These are phyloP conservation scores for Xenoacremonium recifei DNA, from an alignment of 2,329 filamentous ascomycete genomes.

Conservation along the genomic window DNA sequence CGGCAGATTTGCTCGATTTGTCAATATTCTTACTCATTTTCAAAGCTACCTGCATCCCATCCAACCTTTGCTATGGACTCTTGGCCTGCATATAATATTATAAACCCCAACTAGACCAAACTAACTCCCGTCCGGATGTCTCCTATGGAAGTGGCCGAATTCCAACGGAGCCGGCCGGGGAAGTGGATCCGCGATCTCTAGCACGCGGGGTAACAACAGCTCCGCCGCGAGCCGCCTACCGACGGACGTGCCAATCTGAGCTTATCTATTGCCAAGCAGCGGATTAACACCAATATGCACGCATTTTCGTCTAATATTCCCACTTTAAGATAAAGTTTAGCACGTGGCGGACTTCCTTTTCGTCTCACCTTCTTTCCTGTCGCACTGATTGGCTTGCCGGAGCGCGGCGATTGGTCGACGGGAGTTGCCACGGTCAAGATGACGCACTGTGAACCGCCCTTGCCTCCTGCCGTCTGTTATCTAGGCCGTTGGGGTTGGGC, in stretches of 20 bases:
- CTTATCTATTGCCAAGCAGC: constrained; percentile 22
- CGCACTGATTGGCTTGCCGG: constrained; percentile 10
- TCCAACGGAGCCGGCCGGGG: constrained; percentile 32
- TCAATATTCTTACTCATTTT: no score
- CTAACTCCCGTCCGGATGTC: no score
- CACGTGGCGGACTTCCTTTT: neutral
- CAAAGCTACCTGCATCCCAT: no score
- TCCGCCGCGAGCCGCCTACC: constrained; percentile 17
- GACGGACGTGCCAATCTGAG: constrained; percentile 18
- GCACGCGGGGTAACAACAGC: constrained; percentile 1
- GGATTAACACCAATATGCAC: neutral
- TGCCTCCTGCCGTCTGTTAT: constrained; percentile 16
- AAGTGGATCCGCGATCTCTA: constrained; percentile 1
- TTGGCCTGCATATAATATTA: no score
- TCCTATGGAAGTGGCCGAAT: constrained; percentile 21
- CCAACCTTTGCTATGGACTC: no score
- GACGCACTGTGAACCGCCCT: constrained; percentile 15
- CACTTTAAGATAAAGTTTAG: no score
- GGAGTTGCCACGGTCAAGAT: constrained; percentile 12
- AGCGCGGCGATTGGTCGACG: constrained; percentile 13
- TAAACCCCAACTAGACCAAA: no score
- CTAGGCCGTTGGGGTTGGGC: constrained; percentile 17
- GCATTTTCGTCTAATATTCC: neutral
- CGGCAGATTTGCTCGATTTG: no score
- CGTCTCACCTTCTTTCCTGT: neutral